Evolutionary conservation across 2,329 filamentous ascomycete genomes (phyloP).

Genomic region (Colletotrichum zoysiae): DNA sequence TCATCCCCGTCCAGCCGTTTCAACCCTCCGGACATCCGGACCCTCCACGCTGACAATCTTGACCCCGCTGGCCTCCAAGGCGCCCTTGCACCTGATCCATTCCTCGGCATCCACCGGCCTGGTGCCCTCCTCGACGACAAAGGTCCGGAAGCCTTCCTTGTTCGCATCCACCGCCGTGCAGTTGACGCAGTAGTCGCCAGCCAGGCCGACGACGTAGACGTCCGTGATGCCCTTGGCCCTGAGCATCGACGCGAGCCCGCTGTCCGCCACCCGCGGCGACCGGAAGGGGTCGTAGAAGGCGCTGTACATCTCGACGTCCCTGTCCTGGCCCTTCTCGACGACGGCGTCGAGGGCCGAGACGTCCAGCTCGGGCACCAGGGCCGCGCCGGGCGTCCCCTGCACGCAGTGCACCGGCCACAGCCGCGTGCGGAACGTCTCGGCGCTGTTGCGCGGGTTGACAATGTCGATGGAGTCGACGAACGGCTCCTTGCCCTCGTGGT

Average conservation of each 20-base stretch:
- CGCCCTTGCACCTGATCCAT: conserved; percentile 68
- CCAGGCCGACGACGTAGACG: conserved; percentile 88
- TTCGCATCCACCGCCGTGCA: conserved; percentile 83
- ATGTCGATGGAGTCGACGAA: conserved; percentile 76
- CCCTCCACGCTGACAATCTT: conserved; percentile 69
- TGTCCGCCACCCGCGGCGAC: conserved; percentile 69
- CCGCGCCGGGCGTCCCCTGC: conserved; percentile 77
- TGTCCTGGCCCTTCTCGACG: conserved; percentile 82
- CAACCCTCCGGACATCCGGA: conserved; percentile 66
- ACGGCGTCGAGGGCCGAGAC: conserved; percentile 69
- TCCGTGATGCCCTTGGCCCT: conserved; percentile 73
- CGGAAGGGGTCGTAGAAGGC: conserved; percentile 87
- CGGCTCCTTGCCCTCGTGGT: conserved; percentile 76
- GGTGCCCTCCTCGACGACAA: conserved; percentile 83
- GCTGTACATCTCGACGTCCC: conserved; percentile 90
- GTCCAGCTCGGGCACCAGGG: conserved; percentile 80
- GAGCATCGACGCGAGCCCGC: conserved; percentile 72
- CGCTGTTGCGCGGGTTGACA: conserved; percentile 72
- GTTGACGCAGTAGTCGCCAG: conserved; percentile 91
- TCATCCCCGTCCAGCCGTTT: conserved; percentile 24
- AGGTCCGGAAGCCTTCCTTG: conserved; percentile 81
- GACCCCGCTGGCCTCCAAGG: conserved; percentile 71
- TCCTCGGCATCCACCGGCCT: conserved; percentile 74
- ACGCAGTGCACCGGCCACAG: conserved; percentile 96
- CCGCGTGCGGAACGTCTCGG: conserved; percentile 73